phyloP scores from a whole-genome alignment of 345 rosid species.

The Balakata baccata region DNA sequence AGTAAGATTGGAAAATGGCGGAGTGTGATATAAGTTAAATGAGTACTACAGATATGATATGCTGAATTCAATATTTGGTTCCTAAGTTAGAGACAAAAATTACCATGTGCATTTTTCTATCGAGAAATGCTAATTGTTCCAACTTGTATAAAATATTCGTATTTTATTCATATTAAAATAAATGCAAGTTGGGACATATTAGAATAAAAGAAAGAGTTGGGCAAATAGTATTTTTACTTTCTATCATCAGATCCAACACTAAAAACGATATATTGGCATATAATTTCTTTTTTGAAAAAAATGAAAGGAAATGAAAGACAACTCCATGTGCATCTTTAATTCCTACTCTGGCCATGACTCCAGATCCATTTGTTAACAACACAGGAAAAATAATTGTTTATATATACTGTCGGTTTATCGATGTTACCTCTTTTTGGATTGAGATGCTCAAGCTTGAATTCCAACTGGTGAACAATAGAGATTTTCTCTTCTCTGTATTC shows the following conservation, averaged over 20 bases:
- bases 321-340: not conserved
- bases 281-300: not conserved
- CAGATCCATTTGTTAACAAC: not conserved
- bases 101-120: slow-evolving; percentile 2
- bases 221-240: too few species aligned
- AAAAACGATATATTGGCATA: not conserved
- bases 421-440: too few species aligned
- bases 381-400: too few species aligned
- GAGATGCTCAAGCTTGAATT: too few species aligned
- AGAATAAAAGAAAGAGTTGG: too few species aligned
- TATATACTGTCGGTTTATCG: too few species aligned
- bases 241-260: slow-evolving; percentile 16
- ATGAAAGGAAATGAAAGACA: not conserved
- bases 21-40: not conserved
- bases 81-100: slow-evolving; percentile 9
- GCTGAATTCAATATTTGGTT: slow-evolving; percentile 10
- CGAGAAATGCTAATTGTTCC: too few species aligned
- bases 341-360: not conserved
- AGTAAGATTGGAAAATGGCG: not conserved
- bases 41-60: slow-evolving; percentile 5
- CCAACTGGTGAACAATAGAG: too few species aligned
- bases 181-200: too few species aligned
- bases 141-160: too few species aligned
- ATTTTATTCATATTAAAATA: too few species aligned
- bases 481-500: too few species aligned